Conservation (phyloP, 164 flowering plant species). For the Euptelea pleiosperma region DNA sequence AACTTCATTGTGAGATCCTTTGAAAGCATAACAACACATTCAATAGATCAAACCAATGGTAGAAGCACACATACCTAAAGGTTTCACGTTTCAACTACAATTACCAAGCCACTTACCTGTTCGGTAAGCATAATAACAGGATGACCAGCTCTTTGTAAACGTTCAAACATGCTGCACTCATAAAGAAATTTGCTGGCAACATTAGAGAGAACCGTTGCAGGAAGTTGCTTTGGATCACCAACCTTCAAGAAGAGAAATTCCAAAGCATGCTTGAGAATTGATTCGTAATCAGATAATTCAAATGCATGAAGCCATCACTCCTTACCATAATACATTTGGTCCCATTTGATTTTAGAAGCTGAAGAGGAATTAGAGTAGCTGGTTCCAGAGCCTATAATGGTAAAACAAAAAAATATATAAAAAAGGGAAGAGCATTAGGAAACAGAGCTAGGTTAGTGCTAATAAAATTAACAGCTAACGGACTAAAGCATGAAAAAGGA, state of each 20-base stretch:
- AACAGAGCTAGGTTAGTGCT: not conserved
- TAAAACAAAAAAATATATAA: slow-evolving; percentile 8
- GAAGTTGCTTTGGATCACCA: slow-evolving; percentile 99
- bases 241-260: slow-evolving; percentile 51
- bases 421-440: not conserved
- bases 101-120: slow-evolving; percentile 57
- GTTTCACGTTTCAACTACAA: not conserved
- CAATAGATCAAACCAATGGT: not conserved
- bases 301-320: not conserved
- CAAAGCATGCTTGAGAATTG: slow-evolving; percentile 10
- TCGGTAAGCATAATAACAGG: slow-evolving; percentile 82
- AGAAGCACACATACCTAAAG: not conserved
- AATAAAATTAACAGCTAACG: not conserved
- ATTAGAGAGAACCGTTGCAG: slow-evolving; percentile 95
- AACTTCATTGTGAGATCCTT: not conserved
- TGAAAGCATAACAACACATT: no score
- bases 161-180: slow-evolving; percentile 98
- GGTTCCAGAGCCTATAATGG: slow-evolving; percentile 85
- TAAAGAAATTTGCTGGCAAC: slow-evolving; percentile 80
- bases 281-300: not conserved
- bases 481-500: slow-evolving; percentile 2
- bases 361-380: slow-evolving; percentile 92
- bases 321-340: slow-evolving; percentile 86
- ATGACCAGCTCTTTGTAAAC: slow-evolving; percentile 88
- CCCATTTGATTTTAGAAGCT: slow-evolving; percentile 77